Base-by-base conservation (phyloP, 306 rosid genomes). In the Castanea crenata region DNA sequence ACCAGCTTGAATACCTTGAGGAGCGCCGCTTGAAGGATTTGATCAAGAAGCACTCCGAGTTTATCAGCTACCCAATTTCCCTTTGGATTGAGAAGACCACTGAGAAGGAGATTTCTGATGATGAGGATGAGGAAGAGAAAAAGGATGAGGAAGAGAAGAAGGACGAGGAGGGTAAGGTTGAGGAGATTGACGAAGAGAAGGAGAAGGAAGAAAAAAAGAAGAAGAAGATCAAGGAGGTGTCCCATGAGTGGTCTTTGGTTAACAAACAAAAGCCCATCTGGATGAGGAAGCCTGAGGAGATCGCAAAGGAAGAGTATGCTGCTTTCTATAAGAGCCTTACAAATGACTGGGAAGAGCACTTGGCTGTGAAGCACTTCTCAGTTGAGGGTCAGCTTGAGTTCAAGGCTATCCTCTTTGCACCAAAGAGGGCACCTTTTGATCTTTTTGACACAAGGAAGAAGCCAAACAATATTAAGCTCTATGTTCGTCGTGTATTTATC, bases 221-320 rank as follows among this genome's bases (percentile, higher is more conserved):
- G 89, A 92, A 94, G 87, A 94, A 74, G 72, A 91, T 94, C 14
- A 93, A 94, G 92, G 98, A 94, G 72, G 88, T 94, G 5, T 94
- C 98, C 1, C 85, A 92, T 18, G 97, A 94, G 69, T 94, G 98
- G 98, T 88, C 93, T 0, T 68, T 92, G 92, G 94, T 94, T 74
- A 94, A 94, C 97, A 94, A 94, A 81, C 97, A 94, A 69, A 94
- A 94, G 81, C 98, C 98, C 12, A 94, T 91, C 75, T 92, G 98
- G 98, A 89, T 94, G 97, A 92, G 98, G 90, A 94, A 94, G 91
- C 91, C 98, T 1, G 98, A 94, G 56, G 97, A 94, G 80, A 94
- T 94, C 21, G 82, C 83, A 0, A 92, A 94, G 81, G 97, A 94
- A 23, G 98, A 94, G 74, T 94, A 94, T 78, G 79, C 98, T 79